Base-by-base conservation (phyloP, 495 filamentous ascomycete species). In the Cercophora newfieldiana region DNA sequence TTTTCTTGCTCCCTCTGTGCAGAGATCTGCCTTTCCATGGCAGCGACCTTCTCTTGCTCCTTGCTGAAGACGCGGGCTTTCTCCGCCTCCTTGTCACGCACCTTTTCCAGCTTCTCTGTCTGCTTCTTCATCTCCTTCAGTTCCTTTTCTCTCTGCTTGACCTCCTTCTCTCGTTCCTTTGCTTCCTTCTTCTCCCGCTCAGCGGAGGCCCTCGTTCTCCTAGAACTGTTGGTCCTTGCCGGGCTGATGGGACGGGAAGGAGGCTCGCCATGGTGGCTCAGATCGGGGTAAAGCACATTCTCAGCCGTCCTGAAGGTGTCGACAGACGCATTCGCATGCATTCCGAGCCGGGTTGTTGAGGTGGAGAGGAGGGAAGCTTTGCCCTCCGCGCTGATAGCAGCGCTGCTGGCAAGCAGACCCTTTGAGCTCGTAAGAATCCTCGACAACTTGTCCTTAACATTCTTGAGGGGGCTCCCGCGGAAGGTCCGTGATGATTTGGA, bases 401-500 rank as follows among this genome's bases (percentile, higher is more conserved):
- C 92, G 70, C 90, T 91, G 64, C 88, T 94, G 18, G 89, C 90
- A 66, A 96, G 90, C 50, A 96, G 83, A 19, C 88, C 91, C 72
- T 90, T 93, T 16, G 93, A 93, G 37, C 89, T 90, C 74, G 92
- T 91, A 67, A 97, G 81, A 60, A 96, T 91, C 8, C 93, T 95
- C 48, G 92, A 92, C 33, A 97, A 79, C 73, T 91, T 93, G 68
- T 87, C 90, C 79, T 96, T 97, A 19, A 93, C 93, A 55, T 93
- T 90, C 73, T 91, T 96, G 28, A 96, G 75, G 6, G 92, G 91
- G 53, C 89, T 93, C 65, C 94, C 92, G 59, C 82, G 79, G 69
- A 89, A 85, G 63, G 83, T 85, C 63, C 86, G 86, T 7, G 83
- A 80, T 18, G 91, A 92, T 51, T 89, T 90, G 24, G 82, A 80